These are phyloP conservation scores for Blastosporella zonata DNA, from an alignment of 1,284 basidiomycete genomes.

Conservation along the genomic window DNA sequence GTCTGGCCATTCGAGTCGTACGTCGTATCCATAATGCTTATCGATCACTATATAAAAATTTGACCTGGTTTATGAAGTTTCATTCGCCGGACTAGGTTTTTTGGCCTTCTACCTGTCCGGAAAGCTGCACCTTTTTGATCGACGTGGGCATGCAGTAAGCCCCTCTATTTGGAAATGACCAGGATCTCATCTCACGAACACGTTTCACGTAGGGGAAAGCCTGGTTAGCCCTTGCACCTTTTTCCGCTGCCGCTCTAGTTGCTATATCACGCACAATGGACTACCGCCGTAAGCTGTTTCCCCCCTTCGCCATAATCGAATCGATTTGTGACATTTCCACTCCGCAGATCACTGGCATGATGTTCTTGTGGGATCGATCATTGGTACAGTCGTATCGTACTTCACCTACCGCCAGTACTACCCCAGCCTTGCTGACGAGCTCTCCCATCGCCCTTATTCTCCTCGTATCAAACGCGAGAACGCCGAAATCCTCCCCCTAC, in stretches of 20 bases:
- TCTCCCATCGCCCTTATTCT: slow-evolving; percentile 73
- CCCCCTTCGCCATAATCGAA: not conserved
- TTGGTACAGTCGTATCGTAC: slow-evolving; percentile 75
- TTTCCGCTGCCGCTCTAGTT: slow-evolving; percentile 80
- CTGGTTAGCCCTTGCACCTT: slow-evolving; percentile 79
- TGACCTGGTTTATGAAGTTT: slow-evolving; percentile 51
- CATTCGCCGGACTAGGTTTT: slow-evolving; percentile 92
- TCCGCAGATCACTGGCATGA: slow-evolving; percentile 83
- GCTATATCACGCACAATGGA: slow-evolving; percentile 93
- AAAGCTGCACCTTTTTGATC: slow-evolving; percentile 90
- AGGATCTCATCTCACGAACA: not conserved
- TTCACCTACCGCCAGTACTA: slow-evolving; percentile 84
- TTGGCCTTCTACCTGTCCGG: slow-evolving; percentile 87
- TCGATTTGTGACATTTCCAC: not conserved
- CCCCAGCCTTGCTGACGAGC: slow-evolving; percentile 53
- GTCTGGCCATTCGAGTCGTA: slow-evolving; percentile 86
- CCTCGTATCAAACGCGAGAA: slow-evolving; percentile 60
- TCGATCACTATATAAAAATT: not conserved
- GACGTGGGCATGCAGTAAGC: slow-evolving; percentile 72
- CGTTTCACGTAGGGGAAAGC: slow-evolving; percentile 60
- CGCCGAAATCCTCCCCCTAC: slow-evolving; percentile 39
- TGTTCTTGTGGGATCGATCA: slow-evolving; percentile 74
- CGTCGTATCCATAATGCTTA: slow-evolving; percentile 23
- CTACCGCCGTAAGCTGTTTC: slow-evolving; percentile 64
- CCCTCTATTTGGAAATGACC: not conserved